Evolutionary conservation across 2,329 filamentous ascomycete species (phyloP).

Genomic region (Fragosphaeria purpurea): DNA sequence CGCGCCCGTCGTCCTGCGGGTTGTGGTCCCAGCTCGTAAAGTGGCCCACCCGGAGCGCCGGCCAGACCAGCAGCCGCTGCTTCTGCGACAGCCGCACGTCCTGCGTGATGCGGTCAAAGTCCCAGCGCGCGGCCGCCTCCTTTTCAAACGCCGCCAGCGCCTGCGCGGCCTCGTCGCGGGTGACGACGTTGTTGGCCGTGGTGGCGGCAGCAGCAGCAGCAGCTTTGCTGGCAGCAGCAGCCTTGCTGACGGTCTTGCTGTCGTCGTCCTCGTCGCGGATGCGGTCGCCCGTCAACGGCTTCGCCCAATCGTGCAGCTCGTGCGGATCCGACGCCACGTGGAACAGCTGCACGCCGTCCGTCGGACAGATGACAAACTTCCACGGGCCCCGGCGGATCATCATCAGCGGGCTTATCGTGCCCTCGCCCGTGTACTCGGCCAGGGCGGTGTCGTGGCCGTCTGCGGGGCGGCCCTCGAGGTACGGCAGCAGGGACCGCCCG

Average conservation of each 20-base stretch:
- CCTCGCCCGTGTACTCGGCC: conserved; percentile 91
- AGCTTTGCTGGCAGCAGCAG: no score
- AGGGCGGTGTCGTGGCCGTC: conserved; percentile 73
- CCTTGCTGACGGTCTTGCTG: no score
- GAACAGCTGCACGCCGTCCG: conserved; percentile 76
- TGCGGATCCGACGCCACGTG: conserved; percentile 66
- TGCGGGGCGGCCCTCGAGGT: conserved; percentile 47
- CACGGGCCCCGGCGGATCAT: conserved; percentile 86
- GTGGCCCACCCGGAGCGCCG: conserved; percentile 62
- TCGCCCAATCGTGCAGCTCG: conserved; percentile 66
- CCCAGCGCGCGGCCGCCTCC: conserved; percentile 69
- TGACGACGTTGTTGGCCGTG: conserved; percentile 19
- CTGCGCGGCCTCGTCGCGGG: conserved; percentile 34
- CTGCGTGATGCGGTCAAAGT: conserved; percentile 66
- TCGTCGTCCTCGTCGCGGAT: conserved; percentile 14
- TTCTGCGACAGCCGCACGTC: conserved; percentile 71
- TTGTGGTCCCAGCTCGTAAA: conserved; percentile 83
- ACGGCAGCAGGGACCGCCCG: conserved; percentile 70
- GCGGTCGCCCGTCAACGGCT: conserved; percentile 27
- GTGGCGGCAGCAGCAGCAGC: neutral
- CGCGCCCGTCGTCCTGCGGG: conserved; percentile 57
- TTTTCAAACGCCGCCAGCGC: conserved; percentile 57
- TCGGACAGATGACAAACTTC: conserved; percentile 84
- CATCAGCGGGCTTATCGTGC: conserved; percentile 77
- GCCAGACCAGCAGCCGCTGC: conserved; percentile 68